These are phyloP conservation scores for Pseudozyma hubeiensis DNA, from an alignment of 1,284 basidiomycete species.

Conservation along the genomic window DNA sequence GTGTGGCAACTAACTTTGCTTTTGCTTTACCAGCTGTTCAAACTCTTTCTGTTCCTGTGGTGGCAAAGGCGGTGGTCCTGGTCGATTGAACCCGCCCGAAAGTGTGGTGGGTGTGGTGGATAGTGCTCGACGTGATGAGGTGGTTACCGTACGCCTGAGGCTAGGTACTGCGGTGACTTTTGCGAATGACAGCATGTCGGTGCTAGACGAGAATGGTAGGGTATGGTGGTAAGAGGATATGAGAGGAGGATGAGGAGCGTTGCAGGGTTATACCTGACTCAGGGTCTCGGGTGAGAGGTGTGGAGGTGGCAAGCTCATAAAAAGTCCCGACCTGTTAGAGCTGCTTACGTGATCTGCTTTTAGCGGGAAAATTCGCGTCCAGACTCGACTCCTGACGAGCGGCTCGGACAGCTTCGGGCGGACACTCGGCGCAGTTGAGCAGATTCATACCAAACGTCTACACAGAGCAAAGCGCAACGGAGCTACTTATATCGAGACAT, in stretches of 20 bases:
- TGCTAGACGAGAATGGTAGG: no score
- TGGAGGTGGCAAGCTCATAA: constrained; percentile 22
- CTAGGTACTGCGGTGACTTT: neutral
- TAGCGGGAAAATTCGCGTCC: neutral
- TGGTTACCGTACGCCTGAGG: neutral
- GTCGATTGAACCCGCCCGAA: constrained; percentile 59
- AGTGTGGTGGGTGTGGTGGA: constrained; percentile 6
- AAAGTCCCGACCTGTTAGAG: constrained; percentile 8
- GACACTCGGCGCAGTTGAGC: no score
- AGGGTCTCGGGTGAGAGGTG: neutral
- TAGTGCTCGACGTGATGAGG: constrained; percentile 19
- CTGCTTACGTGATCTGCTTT: constrained; percentile 33
- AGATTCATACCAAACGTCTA: neutral
- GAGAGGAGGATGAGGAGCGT: neutral
- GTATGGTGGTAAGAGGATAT: neutral
- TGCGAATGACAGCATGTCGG: constrained; percentile 14
- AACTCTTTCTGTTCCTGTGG: constrained; percentile 70
- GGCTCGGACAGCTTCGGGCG: neutral
- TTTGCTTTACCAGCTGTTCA: constrained; percentile 67
- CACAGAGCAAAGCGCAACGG: neutral
- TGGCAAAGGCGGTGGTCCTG: constrained; percentile 68
- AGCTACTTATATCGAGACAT: neutral
- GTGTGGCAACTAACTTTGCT: constrained; percentile 50
- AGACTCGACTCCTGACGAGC: neutral
- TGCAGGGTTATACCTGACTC: neutral